Percentiles rank a stretch among this genome's conserved stretches.
Conservation (phyloP, 768 basidiomycete species). For the Lactarius psammicola region DNA sequence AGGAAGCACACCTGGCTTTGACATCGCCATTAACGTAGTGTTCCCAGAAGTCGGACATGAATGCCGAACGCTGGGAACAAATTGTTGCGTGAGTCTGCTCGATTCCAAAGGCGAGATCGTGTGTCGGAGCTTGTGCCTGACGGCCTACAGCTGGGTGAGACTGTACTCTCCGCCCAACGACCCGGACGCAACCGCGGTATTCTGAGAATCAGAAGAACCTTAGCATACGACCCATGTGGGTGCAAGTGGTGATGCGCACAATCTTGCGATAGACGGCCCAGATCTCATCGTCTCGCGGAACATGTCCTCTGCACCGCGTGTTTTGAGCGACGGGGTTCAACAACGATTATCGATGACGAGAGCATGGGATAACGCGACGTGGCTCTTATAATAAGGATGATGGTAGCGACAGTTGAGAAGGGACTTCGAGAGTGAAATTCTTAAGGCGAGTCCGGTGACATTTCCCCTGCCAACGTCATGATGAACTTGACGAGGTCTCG, state of each 20-base stretch:
- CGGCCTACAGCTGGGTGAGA: constrained; percentile 58
- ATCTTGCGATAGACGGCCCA: constrained; percentile 99
- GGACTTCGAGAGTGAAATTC: too few species aligned
- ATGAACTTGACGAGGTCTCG: too few species aligned
- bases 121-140: constrained; percentile 73
- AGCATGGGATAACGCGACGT: too few species aligned
- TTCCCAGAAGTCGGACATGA: constrained; percentile 83
- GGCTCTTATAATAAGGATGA: too few species aligned
- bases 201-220: constrained; percentile 42
- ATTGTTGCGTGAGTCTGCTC: constrained; percentile 81
- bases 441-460: too few species aligned
- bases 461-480: too few species aligned
- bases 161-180: constrained; percentile 88
- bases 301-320: constrained; percentile 65
- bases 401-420: too few species aligned
- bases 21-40: constrained; percentile 72
- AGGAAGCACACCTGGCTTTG: constrained; percentile 43
- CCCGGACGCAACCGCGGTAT: constrained; percentile 56
- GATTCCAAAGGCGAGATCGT: constrained; percentile 82
- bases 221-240: neutral
- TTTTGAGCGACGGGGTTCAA: neutral
- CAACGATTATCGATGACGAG: neutral
- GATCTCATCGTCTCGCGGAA: constrained; percentile 94
- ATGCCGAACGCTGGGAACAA: constrained; percentile 71
- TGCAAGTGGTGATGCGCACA: constrained; percentile 43